Evolutionary conservation across 2,329 filamentous ascomycete species (phyloP), one percentile per base, ranked within the genome.

Genomic region (Leptographium radiaticola): DNA sequence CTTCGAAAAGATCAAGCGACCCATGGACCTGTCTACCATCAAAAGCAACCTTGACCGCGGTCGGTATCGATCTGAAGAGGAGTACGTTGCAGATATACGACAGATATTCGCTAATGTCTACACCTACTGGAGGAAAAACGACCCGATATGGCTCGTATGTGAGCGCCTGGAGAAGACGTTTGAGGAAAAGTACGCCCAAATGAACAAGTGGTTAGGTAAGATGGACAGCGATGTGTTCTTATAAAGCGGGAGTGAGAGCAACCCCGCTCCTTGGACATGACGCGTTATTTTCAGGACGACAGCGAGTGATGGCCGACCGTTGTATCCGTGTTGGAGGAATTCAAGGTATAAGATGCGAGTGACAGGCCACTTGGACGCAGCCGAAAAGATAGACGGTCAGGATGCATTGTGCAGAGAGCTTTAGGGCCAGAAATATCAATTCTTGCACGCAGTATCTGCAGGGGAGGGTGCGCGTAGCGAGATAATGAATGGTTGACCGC

Each of bases 91-190:
- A 4, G 80, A 84, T 64, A 73, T 83, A 61, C 74, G 76, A 8
- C 77, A 80, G 61, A 83, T 84, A 39, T 83, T 83, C 55, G 66
- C 72, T 31, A 84, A 83, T 63, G 83, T 79, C 64, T 82, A 78
- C 64, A 75, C 72, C n/a, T 84, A 83, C 65, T 83, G 80, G 76
- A 75, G 69, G 49, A 71, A 72, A 57, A 70, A 70, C 31, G 75
- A 79, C 50, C 70, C 71, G 0, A 79, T 83, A 68, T 81, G 73
- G 67, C 62, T 63, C 0, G 71, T 75, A 1, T 79, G 79, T 57
- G 71, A 80, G 65, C 75, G 74, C 57, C 73, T 84, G 51, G 74
- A 83, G 63, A 77, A 75, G 60, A 72, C 67, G 10, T 74, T 69
- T 52, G 61, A 67, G 58, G 66, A 69, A 25, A 68, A 68, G 65